Base-by-base conservation (phyloP, 2,329 filamentous ascomycete species). In the Sphaceloma murrayae region DNA sequence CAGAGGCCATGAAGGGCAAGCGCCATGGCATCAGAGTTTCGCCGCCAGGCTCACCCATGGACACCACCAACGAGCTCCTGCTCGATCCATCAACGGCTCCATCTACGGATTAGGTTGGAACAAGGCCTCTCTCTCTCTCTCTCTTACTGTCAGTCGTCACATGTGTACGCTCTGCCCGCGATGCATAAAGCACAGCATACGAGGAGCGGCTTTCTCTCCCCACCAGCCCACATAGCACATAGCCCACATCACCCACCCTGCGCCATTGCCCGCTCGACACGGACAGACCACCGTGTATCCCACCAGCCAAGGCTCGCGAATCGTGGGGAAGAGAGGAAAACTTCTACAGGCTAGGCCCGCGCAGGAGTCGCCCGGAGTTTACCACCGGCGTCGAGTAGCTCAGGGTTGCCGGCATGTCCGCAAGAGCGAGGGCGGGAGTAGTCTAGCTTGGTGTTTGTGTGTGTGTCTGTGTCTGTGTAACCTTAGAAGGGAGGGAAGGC, bases 261-360 rank as follows among this genome's bases (percentile, higher is more conserved):
- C n/a, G n/a, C n/a, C n/a, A n/a, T n/a, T n/a, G n/a, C n/a, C n/a
- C n/a, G n/a, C 13, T 22, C 17, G 10, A 24, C 19, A 24, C 34
- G 36, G 24, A 40, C 19, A 30, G 36, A 40, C 36, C 17, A 27
- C 19, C 18, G 24, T 29, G 19, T 40, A 16, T 29, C 30, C 36
- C 36, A 40, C 36, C 36, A 16, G 36, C 36, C 36, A 40, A 40
- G 36, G 13, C 36, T 26, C 22, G 19, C 22, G 30, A 34, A 40
- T 40, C 36, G 36, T 40, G 36, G 36, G 36, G 36, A 40, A 40
- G 36, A 22, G n/a, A n/a, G n/a, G n/a, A 29, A 40, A 40, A 40
- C 36, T 40, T 26, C 30, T 26, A 27, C 22, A 29, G 36, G 22
- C 36, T 40, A 40, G 36, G 36, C 36, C 36, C 36, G 24, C 36